Evolutionary conservation across 805 yeast species (phyloP).

Genomic region (Wickerhamomyces queroliae): DNA sequence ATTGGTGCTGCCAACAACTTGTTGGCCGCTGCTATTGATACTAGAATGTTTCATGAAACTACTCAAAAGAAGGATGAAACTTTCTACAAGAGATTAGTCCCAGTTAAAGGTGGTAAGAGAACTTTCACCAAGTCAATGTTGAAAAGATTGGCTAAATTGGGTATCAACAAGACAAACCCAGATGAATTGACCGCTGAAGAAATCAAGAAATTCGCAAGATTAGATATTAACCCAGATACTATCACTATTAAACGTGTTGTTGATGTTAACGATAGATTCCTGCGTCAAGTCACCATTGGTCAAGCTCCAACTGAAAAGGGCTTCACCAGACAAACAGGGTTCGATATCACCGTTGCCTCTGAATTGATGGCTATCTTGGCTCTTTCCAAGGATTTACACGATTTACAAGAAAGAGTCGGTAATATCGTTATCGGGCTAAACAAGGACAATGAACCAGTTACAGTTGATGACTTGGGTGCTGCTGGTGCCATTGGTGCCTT

Average conservation of each 20-base stretch:
- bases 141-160: slow-evolving; percentile 60
- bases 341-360: slow-evolving; percentile 80
- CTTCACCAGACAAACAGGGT: slow-evolving; percentile 65
- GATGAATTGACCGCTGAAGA: slow-evolving; percentile 70
- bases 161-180: slow-evolving; percentile 65
- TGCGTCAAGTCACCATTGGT: slow-evolving; percentile 74
- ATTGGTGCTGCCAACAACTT: slow-evolving; percentile 77
- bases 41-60: slow-evolving; percentile 78
- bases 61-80: slow-evolving; percentile 69
- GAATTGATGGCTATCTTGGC: slow-evolving; percentile 87
- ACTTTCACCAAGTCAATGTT: slow-evolving; percentile 63
- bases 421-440: slow-evolving; percentile 70
- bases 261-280: slow-evolving; percentile 76
- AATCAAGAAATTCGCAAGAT: slow-evolving; percentile 54
- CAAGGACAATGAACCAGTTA: slow-evolving; percentile 63
- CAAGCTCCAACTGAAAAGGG: slow-evolving; percentile 81
- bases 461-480: slow-evolving; percentile 80
- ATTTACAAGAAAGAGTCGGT: slow-evolving; percentile 71
- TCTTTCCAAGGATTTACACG: slow-evolving; percentile 60
- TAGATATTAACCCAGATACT: slow-evolving; percentile 73
- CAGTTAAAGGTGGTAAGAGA: slow-evolving; percentile 66
- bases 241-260: slow-evolving; percentile 83
- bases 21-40: slow-evolving; percentile 80
- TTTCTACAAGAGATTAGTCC: slow-evolving; percentile 69
- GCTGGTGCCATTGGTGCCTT: slow-evolving; percentile 84